Conservation (phyloP, 1,284 basidiomycete genomes). For the Exobasidium cylindrosporum region DNA sequence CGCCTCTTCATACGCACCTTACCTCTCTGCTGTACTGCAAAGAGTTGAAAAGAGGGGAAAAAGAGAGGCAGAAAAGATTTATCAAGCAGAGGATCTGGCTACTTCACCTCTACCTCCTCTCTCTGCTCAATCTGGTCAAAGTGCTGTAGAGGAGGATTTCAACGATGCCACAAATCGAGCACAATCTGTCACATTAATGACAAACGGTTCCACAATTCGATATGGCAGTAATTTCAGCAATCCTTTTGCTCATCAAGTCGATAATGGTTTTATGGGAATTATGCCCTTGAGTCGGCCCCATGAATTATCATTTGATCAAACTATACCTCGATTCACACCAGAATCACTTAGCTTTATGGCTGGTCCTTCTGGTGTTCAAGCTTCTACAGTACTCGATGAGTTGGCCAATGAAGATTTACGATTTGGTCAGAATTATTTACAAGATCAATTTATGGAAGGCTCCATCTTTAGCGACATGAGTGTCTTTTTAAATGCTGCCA, state of each 20-base stretch:
- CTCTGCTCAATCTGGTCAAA: not conserved
- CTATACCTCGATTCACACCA: not conserved
- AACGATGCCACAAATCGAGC: not conserved
- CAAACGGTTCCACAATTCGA: not conserved
- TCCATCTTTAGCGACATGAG: not conserved
- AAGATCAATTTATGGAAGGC: slow-evolving; percentile 1
- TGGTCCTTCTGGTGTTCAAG: slow-evolving; percentile 10
- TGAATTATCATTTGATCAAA: no score
- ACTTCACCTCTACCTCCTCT: no score
- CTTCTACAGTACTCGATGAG: not conserved
- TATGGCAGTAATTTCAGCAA: not conserved
- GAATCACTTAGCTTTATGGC: slow-evolving; percentile 7
- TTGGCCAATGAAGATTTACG: not conserved
- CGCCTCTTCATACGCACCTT: slow-evolving; percentile 5
- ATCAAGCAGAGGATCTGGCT: not conserved
- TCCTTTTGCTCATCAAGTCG: no score
- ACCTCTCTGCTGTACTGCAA: not conserved
- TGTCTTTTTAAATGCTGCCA: not conserved
- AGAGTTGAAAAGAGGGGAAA: not conserved
- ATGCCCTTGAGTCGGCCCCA: not conserved
- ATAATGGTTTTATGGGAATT: not conserved
- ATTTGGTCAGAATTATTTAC: not conserved
- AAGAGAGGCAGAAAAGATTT: not conserved
- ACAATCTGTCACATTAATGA: not conserved
- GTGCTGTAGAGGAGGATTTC: not conserved